phyloP scores from a whole-genome alignment of 768 basidiomycete genomes.

The Mycena galopus region DNA sequence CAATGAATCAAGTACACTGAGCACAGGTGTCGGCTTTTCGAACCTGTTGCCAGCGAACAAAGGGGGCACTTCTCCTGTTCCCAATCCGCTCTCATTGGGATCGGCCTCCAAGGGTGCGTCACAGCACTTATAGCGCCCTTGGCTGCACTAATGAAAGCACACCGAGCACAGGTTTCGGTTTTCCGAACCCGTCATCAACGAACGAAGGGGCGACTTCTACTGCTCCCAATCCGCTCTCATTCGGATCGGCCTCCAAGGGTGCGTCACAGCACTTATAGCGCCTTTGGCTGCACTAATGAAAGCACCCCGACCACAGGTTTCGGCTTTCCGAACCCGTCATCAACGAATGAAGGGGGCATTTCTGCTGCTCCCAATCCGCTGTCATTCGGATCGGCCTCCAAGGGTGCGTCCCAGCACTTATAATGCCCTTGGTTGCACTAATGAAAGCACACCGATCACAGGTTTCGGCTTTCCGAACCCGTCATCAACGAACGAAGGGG shows the following conservation, averaged over 20 bases:
- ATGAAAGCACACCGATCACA: not conserved
- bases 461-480: not conserved
- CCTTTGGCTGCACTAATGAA: slow-evolving; percentile 14
- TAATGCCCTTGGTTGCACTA: slow-evolving; percentile 9
- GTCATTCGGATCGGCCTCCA: not conserved
- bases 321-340: not conserved
- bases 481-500: slow-evolving; percentile 1
- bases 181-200: slow-evolving; percentile 7
- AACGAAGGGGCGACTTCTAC: slow-evolving; percentile 5
- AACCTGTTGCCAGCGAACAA: slow-evolving; percentile 1
- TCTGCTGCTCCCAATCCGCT: slow-evolving; percentile 18
- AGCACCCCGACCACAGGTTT: not conserved
- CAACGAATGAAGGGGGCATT: slow-evolving; percentile 4
- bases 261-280: slow-evolving; percentile 11
- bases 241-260: slow-evolving; percentile 2
- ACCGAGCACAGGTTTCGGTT: too few species aligned
- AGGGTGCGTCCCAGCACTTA: slow-evolving; percentile 8
- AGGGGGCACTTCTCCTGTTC: slow-evolving; percentile 7
- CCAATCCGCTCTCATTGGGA: not conserved
- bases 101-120: slow-evolving; percentile 4
- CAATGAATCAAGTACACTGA: slow-evolving; percentile 12
- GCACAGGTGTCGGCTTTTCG: too few species aligned
- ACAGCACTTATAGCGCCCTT: slow-evolving; percentile 8
- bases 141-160: slow-evolving; percentile 16
- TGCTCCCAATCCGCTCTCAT: not conserved